Evolutionary conservation across 2,329 filamentous ascomycete species (phyloP).

Genomic region (Colletotrichum cordylinicola): DNA sequence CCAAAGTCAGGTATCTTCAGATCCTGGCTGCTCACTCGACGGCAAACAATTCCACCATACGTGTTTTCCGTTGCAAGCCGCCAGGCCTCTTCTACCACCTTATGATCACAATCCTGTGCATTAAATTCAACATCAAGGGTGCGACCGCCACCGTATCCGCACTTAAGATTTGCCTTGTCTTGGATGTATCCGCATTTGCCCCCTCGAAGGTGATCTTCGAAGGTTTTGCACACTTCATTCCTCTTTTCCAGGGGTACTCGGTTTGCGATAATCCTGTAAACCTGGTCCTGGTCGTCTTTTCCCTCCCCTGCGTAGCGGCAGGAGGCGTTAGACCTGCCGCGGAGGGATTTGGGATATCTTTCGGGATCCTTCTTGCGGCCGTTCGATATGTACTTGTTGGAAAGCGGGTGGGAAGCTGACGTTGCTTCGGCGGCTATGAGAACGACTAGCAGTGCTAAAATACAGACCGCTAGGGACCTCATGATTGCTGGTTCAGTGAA

Average conservation of each 20-base stretch:
- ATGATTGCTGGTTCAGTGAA: neutral
- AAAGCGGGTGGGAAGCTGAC: neutral
- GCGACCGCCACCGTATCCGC: neutral
- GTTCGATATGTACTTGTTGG: neutral
- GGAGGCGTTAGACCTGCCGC: neutral
- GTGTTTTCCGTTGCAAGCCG: neutral
- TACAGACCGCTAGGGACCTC: neutral
- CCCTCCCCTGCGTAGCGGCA: neutral
- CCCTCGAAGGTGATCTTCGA: neutral
- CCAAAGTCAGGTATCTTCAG: neutral
- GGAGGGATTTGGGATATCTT: neutral
- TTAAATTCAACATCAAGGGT: neutral
- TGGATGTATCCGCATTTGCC: neutral
- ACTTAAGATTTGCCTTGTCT: neutral
- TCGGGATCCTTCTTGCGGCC: neutral
- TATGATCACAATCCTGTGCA: neutral
- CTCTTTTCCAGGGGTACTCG: neutral
- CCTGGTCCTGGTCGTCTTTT: neutral
- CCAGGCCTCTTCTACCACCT: neutral
- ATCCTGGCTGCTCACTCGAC: too few relatives aligned
- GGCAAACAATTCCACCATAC: neutral
- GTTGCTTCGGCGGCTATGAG: neutral
- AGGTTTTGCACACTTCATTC: neutral
- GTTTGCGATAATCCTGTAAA: neutral
- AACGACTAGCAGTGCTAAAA: neutral